These are phyloP conservation scores for Mortierella sp. DNA, from an alignment of 371 early-diverging fungal genomes.

Conservation along the genomic window DNA sequence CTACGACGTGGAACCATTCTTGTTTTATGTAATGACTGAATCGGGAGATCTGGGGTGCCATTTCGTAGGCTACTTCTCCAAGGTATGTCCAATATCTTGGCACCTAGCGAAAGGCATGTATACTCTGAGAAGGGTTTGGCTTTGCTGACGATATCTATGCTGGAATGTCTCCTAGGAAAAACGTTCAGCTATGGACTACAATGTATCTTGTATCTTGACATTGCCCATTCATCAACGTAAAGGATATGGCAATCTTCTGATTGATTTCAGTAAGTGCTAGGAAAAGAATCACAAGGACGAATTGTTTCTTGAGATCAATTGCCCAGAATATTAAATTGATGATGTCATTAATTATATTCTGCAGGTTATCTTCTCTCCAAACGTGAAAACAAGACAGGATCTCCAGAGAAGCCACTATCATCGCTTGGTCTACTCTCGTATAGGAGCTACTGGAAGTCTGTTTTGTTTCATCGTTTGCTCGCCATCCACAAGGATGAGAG, in stretches of 20 bases:
- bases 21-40: constrained; percentile 97
- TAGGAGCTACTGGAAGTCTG: constrained; percentile 85
- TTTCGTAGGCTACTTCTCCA: constrained; percentile 99
- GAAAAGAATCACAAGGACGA: background rate
- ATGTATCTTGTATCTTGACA: constrained; percentile 98
- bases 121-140: background rate
- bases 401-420: constrained; percentile 99
- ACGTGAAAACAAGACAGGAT: constrained; percentile 89
- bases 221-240: constrained; percentile 96
- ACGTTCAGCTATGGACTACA: constrained; percentile 90
- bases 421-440: constrained; percentile 97
- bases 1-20: constrained; percentile 99
- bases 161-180: constrained; percentile 80
- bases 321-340: background rate
- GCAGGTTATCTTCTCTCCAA: constrained; percentile 89
- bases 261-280: constrained; percentile 90
- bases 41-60: constrained; percentile 86
- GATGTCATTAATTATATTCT: background rate
- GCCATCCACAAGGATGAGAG: constrained; percentile 55
- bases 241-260: constrained; percentile 98
- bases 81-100: constrained; percentile 62
- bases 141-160: background rate
- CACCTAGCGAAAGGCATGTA: background rate
- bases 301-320: background rate
- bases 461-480: constrained; percentile 53